Evolutionary conservation across 345 rosid species (phyloP), one percentile per base, ranked within the genome.

Genomic region (Citrus glauca): DNA sequence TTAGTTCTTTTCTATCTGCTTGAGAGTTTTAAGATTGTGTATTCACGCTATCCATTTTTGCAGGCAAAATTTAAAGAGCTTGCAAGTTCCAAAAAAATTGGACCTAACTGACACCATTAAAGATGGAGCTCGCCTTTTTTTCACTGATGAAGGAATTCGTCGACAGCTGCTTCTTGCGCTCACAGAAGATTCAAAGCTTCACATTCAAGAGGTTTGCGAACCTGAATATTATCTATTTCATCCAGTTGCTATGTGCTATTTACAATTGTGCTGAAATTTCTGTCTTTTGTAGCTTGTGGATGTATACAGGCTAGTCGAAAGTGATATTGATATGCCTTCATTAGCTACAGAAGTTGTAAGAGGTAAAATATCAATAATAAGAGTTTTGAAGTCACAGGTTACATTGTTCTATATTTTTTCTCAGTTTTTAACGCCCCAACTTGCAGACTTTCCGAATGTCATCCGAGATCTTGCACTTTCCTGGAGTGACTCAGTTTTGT

Each of bases 161-260:
- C 90, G 97, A 83, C 91, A 95, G 83, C 97, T 95, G 76, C 88
- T 95, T 77, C 91, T 93, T 80, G 99, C 99, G 37, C 73, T 93
- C 66, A 95, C 99, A 24, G 98, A 95, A 85, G 99, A 93, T 77
- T 93, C 97, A 3, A 95, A 88, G 85, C 99, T 95, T 89, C 99
- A 93, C 68, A 82, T 95, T 80, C 89, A 92, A 88, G 99, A 95
- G 99, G 98, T 91, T 30, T 66, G 82, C 25, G 5, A 28, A 61
- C 74, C 42, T 45, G 6, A 62, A 28, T 32, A 28, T 25, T n/a
- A 73, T 16, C 75, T n/a, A 24, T 48, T 77, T 14, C 14, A 59
- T 57, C 37, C 60, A 45, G 2, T n/a, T 30, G 28, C 56, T 72
- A 62, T 66, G 53, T 73, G 50, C 61, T 61, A 64, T 69, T 32